These are phyloP conservation scores for Crithidia acanthocephali DNA, from an alignment of 208 protist species.

Conservation along the genomic window DNA sequence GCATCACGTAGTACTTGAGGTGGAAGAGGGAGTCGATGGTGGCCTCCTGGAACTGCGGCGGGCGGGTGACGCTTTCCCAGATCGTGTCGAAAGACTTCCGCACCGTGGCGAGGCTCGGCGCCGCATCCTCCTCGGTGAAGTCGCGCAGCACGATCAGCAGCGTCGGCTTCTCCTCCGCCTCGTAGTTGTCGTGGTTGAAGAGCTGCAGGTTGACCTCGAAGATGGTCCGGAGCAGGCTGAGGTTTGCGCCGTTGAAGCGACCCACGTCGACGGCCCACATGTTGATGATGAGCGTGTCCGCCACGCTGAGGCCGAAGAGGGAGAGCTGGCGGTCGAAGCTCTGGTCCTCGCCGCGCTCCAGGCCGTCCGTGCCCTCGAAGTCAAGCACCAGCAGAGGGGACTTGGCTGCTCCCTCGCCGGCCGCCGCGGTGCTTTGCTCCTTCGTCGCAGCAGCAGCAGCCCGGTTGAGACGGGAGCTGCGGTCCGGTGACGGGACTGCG, in stretches of 20 bases:
- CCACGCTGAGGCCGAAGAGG: constrained; percentile 96
- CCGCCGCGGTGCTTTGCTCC: not conserved
- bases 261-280: constrained; percentile 98
- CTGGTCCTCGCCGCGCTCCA: constrained; percentile 96
- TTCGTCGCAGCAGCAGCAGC: constrained; percentile 19
- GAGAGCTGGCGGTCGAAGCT: constrained; percentile 97
- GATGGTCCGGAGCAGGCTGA: constrained; percentile 95
- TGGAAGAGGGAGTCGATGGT: constrained; percentile 76
- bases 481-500: not conserved
- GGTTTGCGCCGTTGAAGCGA: constrained; percentile 95
- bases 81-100: constrained; percentile 94
- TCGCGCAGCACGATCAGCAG: constrained; percentile 97
- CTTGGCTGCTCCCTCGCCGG: not conserved
- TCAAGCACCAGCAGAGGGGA: constrained; percentile 94
- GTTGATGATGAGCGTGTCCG: constrained; percentile 98
- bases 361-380: constrained; percentile 97
- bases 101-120: constrained; percentile 78
- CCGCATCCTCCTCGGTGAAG: constrained; percentile 88
- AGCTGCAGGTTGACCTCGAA: constrained; percentile 97
- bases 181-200: constrained; percentile 88
- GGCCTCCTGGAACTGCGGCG: constrained; percentile 54
- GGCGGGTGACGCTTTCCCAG: constrained; percentile 86
- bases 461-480: constrained; percentile 22
- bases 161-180: constrained; percentile 92
- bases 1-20: constrained; percentile 78